Evolutionary conservation across 1,284 basidiomycete species (phyloP).

Genomic region (Termitomyces sp.): DNA sequence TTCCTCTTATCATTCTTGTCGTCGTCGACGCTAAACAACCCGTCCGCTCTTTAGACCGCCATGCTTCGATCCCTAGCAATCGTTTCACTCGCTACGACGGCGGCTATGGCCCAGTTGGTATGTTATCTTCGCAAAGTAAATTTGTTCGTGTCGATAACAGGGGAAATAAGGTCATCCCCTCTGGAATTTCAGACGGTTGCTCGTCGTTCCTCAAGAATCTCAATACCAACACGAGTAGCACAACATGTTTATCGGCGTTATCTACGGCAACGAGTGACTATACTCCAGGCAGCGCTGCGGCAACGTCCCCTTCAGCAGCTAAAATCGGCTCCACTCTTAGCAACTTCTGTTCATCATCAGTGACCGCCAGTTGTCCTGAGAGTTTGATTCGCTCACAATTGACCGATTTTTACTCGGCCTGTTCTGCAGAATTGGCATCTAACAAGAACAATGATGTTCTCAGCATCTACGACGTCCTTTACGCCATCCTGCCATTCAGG

Average conservation of each 20-base stretch:
- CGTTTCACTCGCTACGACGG: constrained; percentile 40
- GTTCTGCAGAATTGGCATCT: constrained; percentile 62
- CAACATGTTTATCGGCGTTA: constrained; percentile 63
- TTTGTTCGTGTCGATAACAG: constrained; percentile 6
- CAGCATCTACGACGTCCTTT: constrained; percentile 74
- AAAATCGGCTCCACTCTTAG: constrained; percentile 49
- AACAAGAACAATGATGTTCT: constrained; percentile 45
- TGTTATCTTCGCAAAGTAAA: constrained; percentile 11
- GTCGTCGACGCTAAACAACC: constrained; percentile 41
- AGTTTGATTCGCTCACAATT: constrained; percentile 57
- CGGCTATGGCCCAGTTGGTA: constrained; percentile 42
- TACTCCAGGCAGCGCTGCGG: constrained; percentile 41
- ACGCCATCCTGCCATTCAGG: constrained; percentile 61
- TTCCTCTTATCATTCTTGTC: constrained; percentile 27
- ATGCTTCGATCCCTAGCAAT: constrained; percentile 48
- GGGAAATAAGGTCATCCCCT: constrained; percentile 45
- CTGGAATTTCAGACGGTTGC: constrained; percentile 58
- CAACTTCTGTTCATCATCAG: constrained; percentile 49
- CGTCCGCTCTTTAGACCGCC: constrained; percentile 46
- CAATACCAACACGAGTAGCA: constrained; percentile 55
- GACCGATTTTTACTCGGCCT: constrained; percentile 63
- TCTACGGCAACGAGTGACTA: constrained; percentile 58
- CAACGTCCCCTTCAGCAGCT: constrained; percentile 36
- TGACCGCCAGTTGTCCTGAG: constrained; percentile 49
- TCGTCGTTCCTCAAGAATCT: constrained; percentile 54